Percentiles rank a stretch among this genome's conserved stretches.
Evolutionary conservation across 305 asterid species (phyloP).

Genomic region (Plantago rigida): DNA sequence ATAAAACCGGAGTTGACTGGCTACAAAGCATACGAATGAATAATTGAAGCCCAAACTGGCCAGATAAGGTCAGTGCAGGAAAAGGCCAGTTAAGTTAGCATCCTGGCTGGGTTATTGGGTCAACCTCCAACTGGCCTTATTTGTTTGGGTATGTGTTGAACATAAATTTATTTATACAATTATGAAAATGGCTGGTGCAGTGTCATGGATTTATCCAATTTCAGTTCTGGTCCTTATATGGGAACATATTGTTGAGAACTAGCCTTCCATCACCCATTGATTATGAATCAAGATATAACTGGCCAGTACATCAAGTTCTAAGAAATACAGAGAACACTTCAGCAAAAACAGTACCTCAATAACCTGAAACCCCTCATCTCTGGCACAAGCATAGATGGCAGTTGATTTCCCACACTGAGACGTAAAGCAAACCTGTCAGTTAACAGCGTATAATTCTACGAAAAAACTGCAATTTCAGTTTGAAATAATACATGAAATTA

Average conservation of each 20-base stretch:
- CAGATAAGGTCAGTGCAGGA: too few species aligned
- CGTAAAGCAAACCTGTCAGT: constrained; percentile 26
- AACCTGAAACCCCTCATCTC: constrained; percentile 90
- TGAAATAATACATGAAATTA: background rate
- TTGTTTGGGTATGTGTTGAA: background rate
- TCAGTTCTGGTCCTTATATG: background rate
- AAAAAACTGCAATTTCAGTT: constrained; percentile 11
- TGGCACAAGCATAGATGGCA: constrained; percentile 92
- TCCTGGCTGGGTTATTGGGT: too few species aligned
- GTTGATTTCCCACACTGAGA: constrained; percentile 97
- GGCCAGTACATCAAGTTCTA: constrained; percentile 8
- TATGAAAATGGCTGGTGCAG: constrained; percentile 1
- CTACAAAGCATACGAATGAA: too few species aligned
- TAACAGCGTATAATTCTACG: constrained; percentile 11
- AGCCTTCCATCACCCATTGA: background rate
- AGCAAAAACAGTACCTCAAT: constrained; percentile 64
- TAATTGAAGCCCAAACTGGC: too few species aligned
- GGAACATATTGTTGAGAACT: background rate
- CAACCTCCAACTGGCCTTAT: too few species aligned
- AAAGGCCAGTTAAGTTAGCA: too few species aligned
- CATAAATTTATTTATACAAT: background rate
- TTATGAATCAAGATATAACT: background rate
- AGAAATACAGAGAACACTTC: constrained; percentile 8
- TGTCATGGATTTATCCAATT: background rate
- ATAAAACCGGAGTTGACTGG: background rate